Conservation (phyloP, 2,329 filamentous ascomycete genomes). For the Sporothrix brasiliensis region DNA sequence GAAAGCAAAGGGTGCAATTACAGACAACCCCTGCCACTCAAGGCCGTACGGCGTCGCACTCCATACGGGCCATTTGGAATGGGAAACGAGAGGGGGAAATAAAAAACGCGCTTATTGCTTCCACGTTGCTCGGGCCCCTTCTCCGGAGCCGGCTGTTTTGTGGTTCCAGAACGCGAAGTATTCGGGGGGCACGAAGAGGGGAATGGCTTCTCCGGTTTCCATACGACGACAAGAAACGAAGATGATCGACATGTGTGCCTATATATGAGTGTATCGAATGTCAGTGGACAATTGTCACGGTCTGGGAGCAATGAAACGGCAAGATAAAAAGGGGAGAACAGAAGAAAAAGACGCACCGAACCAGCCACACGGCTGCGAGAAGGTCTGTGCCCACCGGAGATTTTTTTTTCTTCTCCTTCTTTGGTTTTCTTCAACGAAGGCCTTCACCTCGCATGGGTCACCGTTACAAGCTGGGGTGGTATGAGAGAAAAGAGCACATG, state of each 20-base stretch:
- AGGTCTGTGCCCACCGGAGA: constrained; percentile 5
- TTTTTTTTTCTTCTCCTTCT: neutral
- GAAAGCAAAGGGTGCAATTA: constrained; percentile 1
- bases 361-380: neutral
- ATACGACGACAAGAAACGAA: neutral
- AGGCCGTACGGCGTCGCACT: neutral
- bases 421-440: neutral
- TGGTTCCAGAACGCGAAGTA: neutral
- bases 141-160: constrained; percentile 9
- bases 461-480: neutral
- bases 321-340: neutral
- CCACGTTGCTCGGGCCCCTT: constrained; percentile 24
- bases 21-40: constrained; percentile 13
- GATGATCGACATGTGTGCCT: neutral
- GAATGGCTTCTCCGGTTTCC: neutral
- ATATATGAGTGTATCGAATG: neutral
- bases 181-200: neutral
- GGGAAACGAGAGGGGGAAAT: neutral
- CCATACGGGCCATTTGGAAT: neutral
- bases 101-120: neutral
- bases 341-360: neutral
- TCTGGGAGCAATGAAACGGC: neutral
- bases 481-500: neutral
- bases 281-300: too few species aligned
- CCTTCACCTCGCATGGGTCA: too few species aligned